A percentile compares a stretch with the other conserved stretches of the same genome.
Evolutionary conservation across 148 eudicot species (phyloP).

Genomic region (Rhododendron williamsianum): DNA sequence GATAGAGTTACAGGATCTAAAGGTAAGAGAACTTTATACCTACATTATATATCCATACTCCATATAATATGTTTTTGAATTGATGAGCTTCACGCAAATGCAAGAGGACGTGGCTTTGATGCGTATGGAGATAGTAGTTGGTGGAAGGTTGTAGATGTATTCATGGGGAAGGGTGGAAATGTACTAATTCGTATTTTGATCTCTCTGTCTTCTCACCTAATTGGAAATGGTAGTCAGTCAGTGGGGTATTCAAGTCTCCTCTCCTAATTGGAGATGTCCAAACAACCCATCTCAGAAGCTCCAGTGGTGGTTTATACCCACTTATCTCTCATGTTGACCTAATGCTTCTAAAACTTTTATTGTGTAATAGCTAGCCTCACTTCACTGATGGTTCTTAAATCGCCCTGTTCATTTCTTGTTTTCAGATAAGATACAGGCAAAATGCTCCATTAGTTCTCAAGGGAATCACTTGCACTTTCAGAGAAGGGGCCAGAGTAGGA

Average conservation of each 20-base stretch:
- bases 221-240: not conserved
- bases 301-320: not conserved
- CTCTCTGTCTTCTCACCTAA: not conserved
- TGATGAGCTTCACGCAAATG: not conserved
- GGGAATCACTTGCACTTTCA: slow-evolving; percentile 59
- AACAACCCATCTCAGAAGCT: not conserved
- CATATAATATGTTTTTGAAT: not conserved
- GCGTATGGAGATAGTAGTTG: not conserved
- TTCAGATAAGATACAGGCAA: slow-evolving; percentile 51
- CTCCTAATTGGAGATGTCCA: not conserved
- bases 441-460: slow-evolving; percentile 62
- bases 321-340: not conserved
- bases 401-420: not conserved
- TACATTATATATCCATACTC: not conserved
- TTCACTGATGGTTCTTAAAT: not conserved
- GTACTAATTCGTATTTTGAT: not conserved
- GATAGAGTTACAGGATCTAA: slow-evolving; percentile 42
- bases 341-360: not conserved
- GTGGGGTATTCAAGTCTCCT: not conserved
- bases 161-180: not conserved
- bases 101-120: not conserved
- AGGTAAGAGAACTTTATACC: slow-evolving; percentile 23
- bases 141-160: not conserved
- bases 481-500: slow-evolving; percentile 47
- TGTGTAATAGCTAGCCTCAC: not conserved